Percentiles rank a stretch among this genome's conserved stretches.
Conservation (phyloP, 306 rosid genomes). For the Corylus avellana region DNA sequence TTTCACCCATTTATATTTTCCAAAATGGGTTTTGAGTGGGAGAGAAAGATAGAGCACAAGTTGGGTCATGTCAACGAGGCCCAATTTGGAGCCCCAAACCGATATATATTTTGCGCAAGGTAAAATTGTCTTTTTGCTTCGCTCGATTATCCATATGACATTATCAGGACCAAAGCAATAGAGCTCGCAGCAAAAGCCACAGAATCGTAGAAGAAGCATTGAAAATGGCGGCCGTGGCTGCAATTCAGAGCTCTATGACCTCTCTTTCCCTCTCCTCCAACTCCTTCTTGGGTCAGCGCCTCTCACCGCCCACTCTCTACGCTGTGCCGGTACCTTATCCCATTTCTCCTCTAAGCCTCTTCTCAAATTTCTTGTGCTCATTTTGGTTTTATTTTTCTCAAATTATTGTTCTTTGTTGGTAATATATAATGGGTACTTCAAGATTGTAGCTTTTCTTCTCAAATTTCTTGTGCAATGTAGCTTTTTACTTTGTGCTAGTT, state of each 20-base stretch:
- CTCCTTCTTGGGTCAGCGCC: conserved; percentile 83
- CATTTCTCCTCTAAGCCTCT: neutral
- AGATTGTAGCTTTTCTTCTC: conserved; percentile 9
- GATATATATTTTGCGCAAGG: neutral
- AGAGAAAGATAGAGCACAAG: neutral
- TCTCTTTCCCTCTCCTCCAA: conserved; percentile 74
- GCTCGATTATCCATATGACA: conserved; percentile 34
- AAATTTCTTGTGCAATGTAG: conserved; percentile 6
- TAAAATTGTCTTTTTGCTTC: neutral
- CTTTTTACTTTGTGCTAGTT: neutral
- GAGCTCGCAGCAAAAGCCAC: neutral
- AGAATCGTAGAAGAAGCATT: conserved; percentile 25
- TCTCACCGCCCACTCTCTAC: conserved; percentile 50
- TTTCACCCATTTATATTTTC: neutral
- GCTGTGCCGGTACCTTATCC: conserved; percentile 45
- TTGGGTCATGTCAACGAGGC: neutral
- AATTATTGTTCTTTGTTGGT: neutral
- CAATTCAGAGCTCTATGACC: conserved; percentile 76
- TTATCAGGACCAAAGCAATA: neutral
- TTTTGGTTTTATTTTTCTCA: neutral
- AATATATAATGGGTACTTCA: neutral
- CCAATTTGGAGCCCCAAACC: neutral
- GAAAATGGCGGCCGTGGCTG: conserved; percentile 87
- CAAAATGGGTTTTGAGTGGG: neutral
- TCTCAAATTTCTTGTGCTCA: neutral